Percentiles rank a stretch among this genome's conserved stretches.
These are phyloP conservation scores for Chlorella sorokiniana DNA, from an alignment of 139 green algal genomes.

Conservation along the genomic window DNA sequence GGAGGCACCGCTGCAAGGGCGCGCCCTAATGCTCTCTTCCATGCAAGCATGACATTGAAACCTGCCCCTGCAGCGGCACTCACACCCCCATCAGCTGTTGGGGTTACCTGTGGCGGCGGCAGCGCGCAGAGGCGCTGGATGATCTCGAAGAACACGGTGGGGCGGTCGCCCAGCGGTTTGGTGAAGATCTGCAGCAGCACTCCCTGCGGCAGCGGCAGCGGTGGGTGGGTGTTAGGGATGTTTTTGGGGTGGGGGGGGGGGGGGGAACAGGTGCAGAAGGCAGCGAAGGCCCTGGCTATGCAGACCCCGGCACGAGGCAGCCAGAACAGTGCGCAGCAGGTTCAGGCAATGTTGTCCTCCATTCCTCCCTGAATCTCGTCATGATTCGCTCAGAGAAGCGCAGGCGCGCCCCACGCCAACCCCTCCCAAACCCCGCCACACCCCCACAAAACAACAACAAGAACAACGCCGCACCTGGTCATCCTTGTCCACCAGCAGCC, in stretches of 20 bases:
- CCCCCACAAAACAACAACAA: neutral
- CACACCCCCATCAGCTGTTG: neutral
- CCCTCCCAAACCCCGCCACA: neutral
- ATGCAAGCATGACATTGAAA: neutral
- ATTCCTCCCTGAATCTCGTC: no score
- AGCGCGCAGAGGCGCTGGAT: conserved; percentile 86
- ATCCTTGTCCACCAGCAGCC: conserved; percentile 95
- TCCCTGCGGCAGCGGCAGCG: conserved; percentile 52
- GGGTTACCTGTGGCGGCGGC: neutral
- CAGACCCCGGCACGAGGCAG: no score
- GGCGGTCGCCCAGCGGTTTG: conserved; percentile 81
- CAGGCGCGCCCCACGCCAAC: neutral
- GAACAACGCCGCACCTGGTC: conserved; percentile 71
- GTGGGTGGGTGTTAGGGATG: neutral
- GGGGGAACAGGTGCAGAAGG: no score
- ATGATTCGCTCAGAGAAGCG: no score
- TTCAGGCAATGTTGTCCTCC: no score
- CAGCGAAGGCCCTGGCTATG: no score
- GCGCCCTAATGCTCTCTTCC: neutral
- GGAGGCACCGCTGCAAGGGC: neutral
- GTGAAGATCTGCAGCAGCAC: conserved; percentile 97
- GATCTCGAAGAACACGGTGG: conserved; percentile 98
- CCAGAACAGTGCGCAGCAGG: no score
- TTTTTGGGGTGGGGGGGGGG: no score
- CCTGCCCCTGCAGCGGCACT: no score